A percentile compares a stretch with the other conserved stretches of the same genome.
phyloP scores from a whole-genome alignment of 2,329 filamentous ascomycete species.

The Colletotrichum sp. region DNA sequence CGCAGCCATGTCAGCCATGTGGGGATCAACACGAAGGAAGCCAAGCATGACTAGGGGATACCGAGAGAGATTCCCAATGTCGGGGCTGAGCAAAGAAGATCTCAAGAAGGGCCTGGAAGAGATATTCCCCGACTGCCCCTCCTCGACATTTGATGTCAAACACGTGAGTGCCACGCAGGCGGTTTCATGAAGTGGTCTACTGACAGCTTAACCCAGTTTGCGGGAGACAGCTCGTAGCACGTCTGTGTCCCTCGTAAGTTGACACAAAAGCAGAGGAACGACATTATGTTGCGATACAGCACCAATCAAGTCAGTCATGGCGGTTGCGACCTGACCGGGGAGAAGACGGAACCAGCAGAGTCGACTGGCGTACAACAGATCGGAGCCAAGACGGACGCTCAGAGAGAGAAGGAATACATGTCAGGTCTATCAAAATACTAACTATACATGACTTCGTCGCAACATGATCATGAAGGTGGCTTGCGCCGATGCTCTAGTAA shows the following conservation, averaged over 20 bases:
- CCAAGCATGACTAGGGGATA: background rate
- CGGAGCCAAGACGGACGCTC: too few species aligned
- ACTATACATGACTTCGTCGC: background rate
- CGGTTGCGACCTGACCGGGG: background rate
- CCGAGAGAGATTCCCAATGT: background rate
- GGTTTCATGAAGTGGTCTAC: background rate
- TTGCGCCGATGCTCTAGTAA: constrained; percentile 27
- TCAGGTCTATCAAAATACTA: background rate
- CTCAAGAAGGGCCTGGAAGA: background rate
- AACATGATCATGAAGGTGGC: background rate
- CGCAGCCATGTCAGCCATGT: background rate
- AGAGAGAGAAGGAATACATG: background rate
- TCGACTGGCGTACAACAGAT: background rate
- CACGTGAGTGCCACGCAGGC: background rate
- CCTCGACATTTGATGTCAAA: background rate
- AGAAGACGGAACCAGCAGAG: background rate
- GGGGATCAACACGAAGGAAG: background rate
- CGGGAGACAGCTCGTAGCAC: background rate
- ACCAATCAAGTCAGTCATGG: background rate
- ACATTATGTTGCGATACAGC: background rate
- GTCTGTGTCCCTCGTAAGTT: background rate
- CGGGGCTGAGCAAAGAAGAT: background rate
- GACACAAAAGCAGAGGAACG: background rate
- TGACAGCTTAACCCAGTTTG: background rate
- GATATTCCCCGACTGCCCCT: background rate